Conservation (phyloP, 441 rosid genomes). For the Jatropha podagrica region DNA sequence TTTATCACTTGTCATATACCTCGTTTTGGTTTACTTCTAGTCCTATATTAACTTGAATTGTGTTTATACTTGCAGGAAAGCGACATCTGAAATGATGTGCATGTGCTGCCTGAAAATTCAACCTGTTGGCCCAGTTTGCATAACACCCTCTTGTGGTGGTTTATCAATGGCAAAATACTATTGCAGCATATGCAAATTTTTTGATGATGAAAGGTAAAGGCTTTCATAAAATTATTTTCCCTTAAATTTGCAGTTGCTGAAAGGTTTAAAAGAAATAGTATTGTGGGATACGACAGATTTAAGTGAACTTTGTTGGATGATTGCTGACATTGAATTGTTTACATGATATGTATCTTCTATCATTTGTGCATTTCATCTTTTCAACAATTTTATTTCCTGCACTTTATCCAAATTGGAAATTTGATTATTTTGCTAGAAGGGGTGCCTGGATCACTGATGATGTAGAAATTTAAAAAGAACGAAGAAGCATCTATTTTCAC, state of each 20-base stretch:
- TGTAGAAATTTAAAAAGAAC: not conserved
- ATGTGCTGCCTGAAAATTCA: conserved; percentile 85
- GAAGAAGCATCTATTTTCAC: not conserved
- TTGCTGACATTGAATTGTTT: not conserved
- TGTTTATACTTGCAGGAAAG: conserved; percentile 60
- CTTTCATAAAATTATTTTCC: not conserved
- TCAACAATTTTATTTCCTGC: not conserved
- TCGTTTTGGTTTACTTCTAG: conserved; percentile 17
- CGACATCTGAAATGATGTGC: conserved; percentile 96
- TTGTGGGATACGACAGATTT: not conserved
- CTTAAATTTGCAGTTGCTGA: conserved; percentile 1
- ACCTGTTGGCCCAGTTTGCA: conserved; percentile 78
- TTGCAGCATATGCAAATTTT: conserved; percentile 87
- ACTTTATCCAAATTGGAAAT: not conserved
- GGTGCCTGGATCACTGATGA: not conserved
- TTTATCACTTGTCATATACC: conserved; percentile 10
- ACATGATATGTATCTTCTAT: not conserved
- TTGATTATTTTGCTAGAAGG: not conserved
- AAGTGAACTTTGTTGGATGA: not conserved
- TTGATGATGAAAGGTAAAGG: conserved; percentile 90
- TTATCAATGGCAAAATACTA: conserved; percentile 88
- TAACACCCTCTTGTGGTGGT: conserved; percentile 63
- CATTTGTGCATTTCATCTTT: not conserved
- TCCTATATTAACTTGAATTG: conserved; percentile 19
- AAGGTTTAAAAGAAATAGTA: not conserved